Base-by-base conservation (phyloP, 2,329 filamentous ascomycete genomes). In the Mariannaea elegans region DNA sequence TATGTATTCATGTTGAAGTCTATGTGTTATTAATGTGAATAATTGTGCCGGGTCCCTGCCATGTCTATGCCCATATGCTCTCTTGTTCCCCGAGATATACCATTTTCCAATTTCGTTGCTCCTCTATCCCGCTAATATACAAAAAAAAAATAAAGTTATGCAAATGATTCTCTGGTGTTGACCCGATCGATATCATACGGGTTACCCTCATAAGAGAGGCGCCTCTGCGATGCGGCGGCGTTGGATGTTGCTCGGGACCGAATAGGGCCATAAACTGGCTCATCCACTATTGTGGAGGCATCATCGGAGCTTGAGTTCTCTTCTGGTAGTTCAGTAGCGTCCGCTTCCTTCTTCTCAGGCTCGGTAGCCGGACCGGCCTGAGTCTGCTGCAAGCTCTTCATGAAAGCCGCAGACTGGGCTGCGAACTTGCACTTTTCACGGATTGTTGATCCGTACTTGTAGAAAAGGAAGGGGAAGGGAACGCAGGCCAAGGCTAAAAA, bases 151-250 rank as follows among this genome's bases (percentile, higher is more conserved):
- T 6, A 27, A 36, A 36, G 13, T 36, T 36, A 36, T 36, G 32
- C 32, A 36, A 55, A 55, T 10, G 51, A 55, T 31, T 36, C 21
- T n/a, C 42, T 36, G 18, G 51, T 55, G 19, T 55, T 39, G 14
- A 55, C 51, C 42, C 51, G 42, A 31, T 55, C 51, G 29, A 55
- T 55, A 18, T 55, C 51, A 16, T 55, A 55, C 6, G 51, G 51
- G 23, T 55, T 55, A 2, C 51, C 51, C 21, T 55, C 51, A 24
- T 55, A 55, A 2, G 51, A 55, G 23, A 24, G 42, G 3, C 51
- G 41, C 3, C 51, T 41, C 3, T 38, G 32, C 16, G 51, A 46
- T 9, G n/a, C 31, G 13, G 19, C 51, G 12, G 34, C 42, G n/a
- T 55, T 31, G 10, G 16, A 44, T 24, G 50, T 45, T 8, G 50